phyloP scores from a whole-genome alignment of 2,329 filamentous ascomycete genomes.

The Colletotrichum sidae region DNA sequence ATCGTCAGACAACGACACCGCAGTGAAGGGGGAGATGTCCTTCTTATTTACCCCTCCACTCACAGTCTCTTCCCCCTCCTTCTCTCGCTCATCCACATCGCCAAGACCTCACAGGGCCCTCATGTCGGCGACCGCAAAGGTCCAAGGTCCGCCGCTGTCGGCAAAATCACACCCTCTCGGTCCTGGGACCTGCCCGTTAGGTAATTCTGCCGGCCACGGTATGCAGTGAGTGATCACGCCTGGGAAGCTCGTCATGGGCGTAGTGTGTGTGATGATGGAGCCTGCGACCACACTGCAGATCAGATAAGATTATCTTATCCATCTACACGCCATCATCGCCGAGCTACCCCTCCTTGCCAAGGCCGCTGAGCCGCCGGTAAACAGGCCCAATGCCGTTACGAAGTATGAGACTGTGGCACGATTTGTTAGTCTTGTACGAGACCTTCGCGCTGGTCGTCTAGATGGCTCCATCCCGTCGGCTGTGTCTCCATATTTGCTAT shows the following conservation, averaged over 20 bases:
- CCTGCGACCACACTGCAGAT: slow-evolving; percentile 36
- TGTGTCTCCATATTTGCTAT: slow-evolving; percentile 7
- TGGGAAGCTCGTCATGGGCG: slow-evolving; percentile 7
- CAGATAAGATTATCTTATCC: slow-evolving; percentile 48
- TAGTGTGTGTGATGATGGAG: slow-evolving; percentile 18
- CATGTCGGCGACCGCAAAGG: slow-evolving; percentile 6
- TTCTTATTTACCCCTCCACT: slow-evolving; percentile 6
- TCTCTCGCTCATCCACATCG: slow-evolving; percentile 6
- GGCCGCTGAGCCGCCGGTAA: neutral
- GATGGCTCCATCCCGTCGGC: slow-evolving; percentile 1
- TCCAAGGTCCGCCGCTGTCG: slow-evolving; percentile 2
- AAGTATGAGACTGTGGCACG: neutral
- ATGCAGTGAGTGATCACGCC: slow-evolving; percentile 15
- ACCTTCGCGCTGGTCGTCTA: neutral
- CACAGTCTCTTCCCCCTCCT: too few species aligned
- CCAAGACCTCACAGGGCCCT: slow-evolving; percentile 10
- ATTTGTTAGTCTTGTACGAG: neutral
- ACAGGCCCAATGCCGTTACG: slow-evolving; percentile 7
- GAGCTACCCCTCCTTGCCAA: slow-evolving; percentile 30
- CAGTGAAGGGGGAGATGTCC: slow-evolving; percentile 1
- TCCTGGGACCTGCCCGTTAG: neutral
- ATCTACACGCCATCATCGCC: slow-evolving; percentile 39
- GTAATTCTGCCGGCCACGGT: slow-evolving; percentile 18
- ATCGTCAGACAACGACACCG: neutral
- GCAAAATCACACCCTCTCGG: slow-evolving; percentile 1